These are phyloP conservation scores for Myrica gale DNA, from an alignment of 306 rosid species.

Conservation along the genomic window DNA sequence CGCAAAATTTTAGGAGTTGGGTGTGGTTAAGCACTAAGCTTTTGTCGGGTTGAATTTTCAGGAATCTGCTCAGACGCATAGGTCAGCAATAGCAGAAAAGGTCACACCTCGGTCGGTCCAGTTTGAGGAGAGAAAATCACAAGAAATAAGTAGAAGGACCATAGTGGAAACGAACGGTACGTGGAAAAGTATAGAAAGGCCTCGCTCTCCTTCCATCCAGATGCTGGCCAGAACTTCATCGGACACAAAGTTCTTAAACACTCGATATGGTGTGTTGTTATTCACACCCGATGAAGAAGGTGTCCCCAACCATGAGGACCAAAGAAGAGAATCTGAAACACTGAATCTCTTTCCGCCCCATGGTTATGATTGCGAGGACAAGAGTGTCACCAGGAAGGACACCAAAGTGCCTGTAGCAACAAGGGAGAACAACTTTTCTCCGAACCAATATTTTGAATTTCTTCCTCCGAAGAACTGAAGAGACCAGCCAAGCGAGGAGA, in stretches of 20 bases:
- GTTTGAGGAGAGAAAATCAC: conserved; percentile 27
- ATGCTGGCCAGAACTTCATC: conserved; percentile 18
- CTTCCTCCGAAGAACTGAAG: conserved; percentile 47
- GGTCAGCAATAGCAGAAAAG: conserved; percentile 34
- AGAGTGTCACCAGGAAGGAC: conserved; percentile 12
- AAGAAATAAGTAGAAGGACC: conserved; percentile 15
- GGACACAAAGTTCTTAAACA: conserved; percentile 15
- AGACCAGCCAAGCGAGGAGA: neutral
- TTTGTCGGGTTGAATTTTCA: conserved; percentile 18
- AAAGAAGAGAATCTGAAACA: conserved; percentile 34
- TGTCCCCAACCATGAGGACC: conserved; percentile 23
- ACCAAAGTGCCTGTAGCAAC: conserved; percentile 23
- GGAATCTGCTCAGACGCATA: conserved; percentile 44
- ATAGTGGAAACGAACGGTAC: conserved; percentile 23
- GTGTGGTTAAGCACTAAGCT: conserved; percentile 6
- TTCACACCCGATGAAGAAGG: conserved; percentile 26
- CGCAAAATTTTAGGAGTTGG: conserved; percentile 29
- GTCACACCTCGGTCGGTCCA: conserved; percentile 31
- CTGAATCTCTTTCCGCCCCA: conserved; percentile 62
- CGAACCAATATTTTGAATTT: conserved; percentile 51
- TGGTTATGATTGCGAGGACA: conserved; percentile 28
- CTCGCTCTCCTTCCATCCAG: conserved; percentile 23
- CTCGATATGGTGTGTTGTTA: conserved; percentile 16
- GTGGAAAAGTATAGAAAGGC: conserved; percentile 35
- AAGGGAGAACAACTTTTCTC: conserved; percentile 18